A percentile compares a stretch with the other conserved stretches of the same genome.
Conservation (phyloP, 164 flowering plant species). For the Platanus orientalis region DNA sequence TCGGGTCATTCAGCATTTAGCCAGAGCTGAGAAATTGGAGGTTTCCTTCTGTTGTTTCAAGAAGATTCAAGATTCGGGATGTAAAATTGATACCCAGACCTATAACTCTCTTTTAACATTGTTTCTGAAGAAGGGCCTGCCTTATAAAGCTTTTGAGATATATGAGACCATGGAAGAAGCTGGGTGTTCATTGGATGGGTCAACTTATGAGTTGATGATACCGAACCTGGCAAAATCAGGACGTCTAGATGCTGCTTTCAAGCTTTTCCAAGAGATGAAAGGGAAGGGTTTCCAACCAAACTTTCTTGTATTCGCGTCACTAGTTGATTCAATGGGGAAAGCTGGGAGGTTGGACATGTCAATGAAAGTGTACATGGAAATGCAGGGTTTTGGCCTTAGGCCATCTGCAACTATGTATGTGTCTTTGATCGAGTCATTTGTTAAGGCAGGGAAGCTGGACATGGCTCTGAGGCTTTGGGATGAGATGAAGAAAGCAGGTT, state of each 20-base stretch:
- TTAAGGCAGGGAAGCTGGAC: constrained; percentile 92
- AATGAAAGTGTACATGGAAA: constrained; percentile 83
- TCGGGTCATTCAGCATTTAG: constrained; percentile 71
- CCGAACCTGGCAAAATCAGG: constrained; percentile 89
- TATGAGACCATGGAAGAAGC: constrained; percentile 77
- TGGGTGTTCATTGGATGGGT: constrained; percentile 53
- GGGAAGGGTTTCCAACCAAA: constrained; percentile 54
- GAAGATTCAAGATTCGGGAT: constrained; percentile 63
- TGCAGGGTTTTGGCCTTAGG: constrained; percentile 70
- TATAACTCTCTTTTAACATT: constrained; percentile 69
- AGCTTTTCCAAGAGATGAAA: constrained; percentile 92
- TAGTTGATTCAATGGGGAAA: constrained; percentile 95
- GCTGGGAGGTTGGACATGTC: constrained; percentile 92
- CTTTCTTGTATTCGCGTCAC: constrained; percentile 51
- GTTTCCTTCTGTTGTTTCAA: constrained; percentile 86
- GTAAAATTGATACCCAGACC: constrained; percentile 62
- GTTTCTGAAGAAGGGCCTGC: constrained; percentile 80
- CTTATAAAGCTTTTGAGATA: constrained; percentile 93
- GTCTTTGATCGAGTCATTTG: constrained; percentile 83
- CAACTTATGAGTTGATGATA: constrained; percentile 88
- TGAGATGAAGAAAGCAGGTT: constrained; percentile 88
- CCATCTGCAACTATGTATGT: constrained; percentile 77
- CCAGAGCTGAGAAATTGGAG: constrained; percentile 89
- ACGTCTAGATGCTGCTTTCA: constrained; percentile 86
- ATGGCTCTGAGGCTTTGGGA: constrained; percentile 80